Conservation (phyloP, 2,329 filamentous ascomycete species). For the Orbilia blumenaviensis region DNA sequence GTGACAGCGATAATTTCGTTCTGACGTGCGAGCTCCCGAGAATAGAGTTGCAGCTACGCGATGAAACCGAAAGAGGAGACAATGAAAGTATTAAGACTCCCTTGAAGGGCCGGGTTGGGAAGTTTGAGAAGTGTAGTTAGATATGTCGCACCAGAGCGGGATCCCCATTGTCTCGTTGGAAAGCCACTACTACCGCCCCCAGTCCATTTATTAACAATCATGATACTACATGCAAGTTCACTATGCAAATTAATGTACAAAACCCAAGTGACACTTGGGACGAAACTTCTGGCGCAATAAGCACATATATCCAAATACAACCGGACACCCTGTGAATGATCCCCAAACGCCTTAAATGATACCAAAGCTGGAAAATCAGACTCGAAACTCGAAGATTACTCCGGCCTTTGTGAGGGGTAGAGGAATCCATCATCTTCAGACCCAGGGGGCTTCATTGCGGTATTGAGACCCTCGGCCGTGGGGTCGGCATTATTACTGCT, state of each 20-base stretch:
- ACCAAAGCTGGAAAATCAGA: background rate
- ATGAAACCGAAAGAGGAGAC: conserved; percentile 88
- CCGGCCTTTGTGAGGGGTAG: conserved; percentile 45
- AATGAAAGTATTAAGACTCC: conserved; percentile 85
- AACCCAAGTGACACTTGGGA: background rate
- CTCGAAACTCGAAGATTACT: background rate
- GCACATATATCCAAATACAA: background rate
- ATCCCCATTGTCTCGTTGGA: background rate
- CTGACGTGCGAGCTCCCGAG: background rate
- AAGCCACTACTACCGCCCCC: background rate
- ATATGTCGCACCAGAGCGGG: background rate
- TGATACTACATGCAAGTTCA: background rate
- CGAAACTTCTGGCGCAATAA: background rate
- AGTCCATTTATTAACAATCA: background rate
- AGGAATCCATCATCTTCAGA: conserved; percentile 15
- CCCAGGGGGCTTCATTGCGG: conserved; percentile 20
- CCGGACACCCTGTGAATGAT: background rate
- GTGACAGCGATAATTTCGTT: background rate
- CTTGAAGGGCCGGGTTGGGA: conserved; percentile 55
- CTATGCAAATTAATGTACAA: conserved; percentile 11
- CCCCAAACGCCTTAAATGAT: background rate
- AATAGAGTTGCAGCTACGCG: conserved; percentile 84
- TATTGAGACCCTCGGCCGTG: background rate
- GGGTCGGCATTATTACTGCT: background rate
- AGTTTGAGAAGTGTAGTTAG: conserved; percentile 33